Evolutionary conservation across 139 green algal species (phyloP).

Genomic region (Microglena sp.): DNA sequence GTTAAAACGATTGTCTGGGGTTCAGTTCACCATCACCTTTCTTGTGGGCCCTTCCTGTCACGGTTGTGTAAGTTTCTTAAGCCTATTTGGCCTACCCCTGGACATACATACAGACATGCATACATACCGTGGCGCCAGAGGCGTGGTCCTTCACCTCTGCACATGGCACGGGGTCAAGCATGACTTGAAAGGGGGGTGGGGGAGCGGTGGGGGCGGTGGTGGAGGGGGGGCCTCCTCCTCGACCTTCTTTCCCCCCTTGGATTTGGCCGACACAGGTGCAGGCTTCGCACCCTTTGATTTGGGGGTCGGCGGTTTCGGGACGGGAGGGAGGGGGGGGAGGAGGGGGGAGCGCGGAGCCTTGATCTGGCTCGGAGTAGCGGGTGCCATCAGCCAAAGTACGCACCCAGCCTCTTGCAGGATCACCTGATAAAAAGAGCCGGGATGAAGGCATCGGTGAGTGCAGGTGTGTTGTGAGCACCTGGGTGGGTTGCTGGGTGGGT

Average conservation of each 20-base stretch:
- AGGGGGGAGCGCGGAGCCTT: too few relatives aligned
- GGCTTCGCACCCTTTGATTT: constrained; percentile 1
- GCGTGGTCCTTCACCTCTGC: constrained; percentile 3
- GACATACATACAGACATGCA: too few relatives aligned
- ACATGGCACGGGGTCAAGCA: neutral
- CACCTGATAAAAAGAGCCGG: too few relatives aligned
- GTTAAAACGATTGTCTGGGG: too few relatives aligned
- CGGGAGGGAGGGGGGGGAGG: constrained; percentile 5
- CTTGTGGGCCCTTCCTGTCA: too few relatives aligned
- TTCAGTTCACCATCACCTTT: too few relatives aligned
- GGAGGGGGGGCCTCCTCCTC: neutral
- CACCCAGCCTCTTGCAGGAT: constrained; percentile 21
- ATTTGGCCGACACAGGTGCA: neutral
- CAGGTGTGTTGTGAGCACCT: too few relatives aligned
- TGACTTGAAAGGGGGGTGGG: neutral
- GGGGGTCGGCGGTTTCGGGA: constrained; percentile 1
- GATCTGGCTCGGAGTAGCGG: constrained; percentile 11
- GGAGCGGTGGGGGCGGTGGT: constrained; percentile 1
- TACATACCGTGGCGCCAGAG: too few relatives aligned
- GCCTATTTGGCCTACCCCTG: too few relatives aligned
- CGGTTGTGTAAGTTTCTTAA: too few relatives aligned
- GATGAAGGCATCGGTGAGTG: too few relatives aligned
- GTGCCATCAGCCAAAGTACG: constrained; percentile 23
- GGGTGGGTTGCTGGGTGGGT: too few relatives aligned
- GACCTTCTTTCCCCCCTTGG: neutral